A percentile compares a stretch with the other conserved stretches of the same genome.
Conservation (phyloP, 2,329 filamentous ascomycete genomes). For the Exophiala alcalophila region DNA sequence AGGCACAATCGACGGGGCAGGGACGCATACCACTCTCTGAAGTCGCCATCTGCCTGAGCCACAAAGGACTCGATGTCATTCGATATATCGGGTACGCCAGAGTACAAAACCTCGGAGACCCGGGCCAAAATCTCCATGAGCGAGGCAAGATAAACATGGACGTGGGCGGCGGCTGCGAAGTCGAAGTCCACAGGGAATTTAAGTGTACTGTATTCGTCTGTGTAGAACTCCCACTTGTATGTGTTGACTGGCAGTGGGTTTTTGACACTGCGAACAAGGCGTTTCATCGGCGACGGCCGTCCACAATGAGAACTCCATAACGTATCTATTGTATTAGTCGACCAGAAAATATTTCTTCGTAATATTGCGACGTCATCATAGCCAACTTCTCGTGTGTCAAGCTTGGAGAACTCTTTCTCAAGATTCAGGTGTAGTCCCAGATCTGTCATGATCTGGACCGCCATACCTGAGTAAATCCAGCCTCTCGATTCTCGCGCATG, state of each 20-base stretch:
- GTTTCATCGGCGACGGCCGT: slow-evolving; percentile 6
- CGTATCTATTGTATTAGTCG: slow-evolving; percentile 35
- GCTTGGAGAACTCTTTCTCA: slow-evolving; percentile 31
- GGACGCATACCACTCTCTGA: slow-evolving; percentile 7
- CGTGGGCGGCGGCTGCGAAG: slow-evolving; percentile 1
- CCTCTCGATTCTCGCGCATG: slow-evolving; percentile 47
- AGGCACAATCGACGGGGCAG: slow-evolving; percentile 7
- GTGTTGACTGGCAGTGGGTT: background rate
- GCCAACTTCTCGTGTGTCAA: background rate
- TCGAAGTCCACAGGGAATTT: slow-evolving; percentile 5
- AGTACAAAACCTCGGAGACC: slow-evolving; percentile 9
- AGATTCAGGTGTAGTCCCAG: slow-evolving; percentile 41
- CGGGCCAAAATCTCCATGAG: slow-evolving; percentile 3
- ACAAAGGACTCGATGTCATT: slow-evolving; percentile 1
- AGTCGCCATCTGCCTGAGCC: slow-evolving; percentile 5
- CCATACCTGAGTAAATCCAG: slow-evolving; percentile 47
- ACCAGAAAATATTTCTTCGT: slow-evolving; percentile 40
- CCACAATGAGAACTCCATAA: slow-evolving; percentile 7
- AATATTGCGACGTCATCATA: slow-evolving; percentile 14
- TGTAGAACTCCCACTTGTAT: slow-evolving; percentile 5
- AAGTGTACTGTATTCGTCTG: slow-evolving; percentile 1
- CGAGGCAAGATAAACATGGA: slow-evolving; percentile 1
- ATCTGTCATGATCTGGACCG: slow-evolving; percentile 45
- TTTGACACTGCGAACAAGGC: background rate
- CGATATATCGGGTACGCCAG: background rate